phyloP scores from a whole-genome alignment of 2,329 filamentous ascomycete genomes.

The Cordyceps cateniannulata region DNA sequence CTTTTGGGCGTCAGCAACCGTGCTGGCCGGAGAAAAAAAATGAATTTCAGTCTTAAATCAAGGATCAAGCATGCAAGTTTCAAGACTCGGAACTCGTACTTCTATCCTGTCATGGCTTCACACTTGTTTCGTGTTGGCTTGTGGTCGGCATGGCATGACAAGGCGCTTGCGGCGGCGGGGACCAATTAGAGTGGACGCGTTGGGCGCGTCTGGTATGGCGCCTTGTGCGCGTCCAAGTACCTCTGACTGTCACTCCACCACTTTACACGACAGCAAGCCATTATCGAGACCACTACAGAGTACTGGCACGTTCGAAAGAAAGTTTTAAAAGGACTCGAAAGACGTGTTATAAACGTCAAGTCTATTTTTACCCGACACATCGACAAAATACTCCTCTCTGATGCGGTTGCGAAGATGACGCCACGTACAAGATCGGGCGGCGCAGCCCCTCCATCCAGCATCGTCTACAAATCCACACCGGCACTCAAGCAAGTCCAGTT shows the following conservation, averaged over 20 bases:
- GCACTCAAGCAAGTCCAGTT: constrained; percentile 33
- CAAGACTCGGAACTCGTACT: not conserved
- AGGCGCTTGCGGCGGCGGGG: not conserved
- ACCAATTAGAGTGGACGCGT: constrained; percentile 11
- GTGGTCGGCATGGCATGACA: not conserved
- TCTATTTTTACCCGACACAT: too few relatives aligned
- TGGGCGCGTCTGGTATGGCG: not conserved
- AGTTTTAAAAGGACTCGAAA: not conserved
- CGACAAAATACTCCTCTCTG: not conserved
- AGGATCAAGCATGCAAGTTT: not conserved
- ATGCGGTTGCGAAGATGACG: constrained; percentile 22
- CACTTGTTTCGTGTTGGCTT: not conserved
- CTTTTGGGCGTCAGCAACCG: not conserved
- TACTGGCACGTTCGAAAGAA: not conserved
- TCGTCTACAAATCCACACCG: constrained; percentile 33
- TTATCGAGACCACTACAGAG: not conserved
- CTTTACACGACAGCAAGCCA: not conserved
- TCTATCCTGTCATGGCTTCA: not conserved
- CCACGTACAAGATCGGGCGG: constrained; percentile 33
- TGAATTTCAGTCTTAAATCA: not conserved
- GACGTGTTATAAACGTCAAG: not conserved
- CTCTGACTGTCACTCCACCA: not conserved
- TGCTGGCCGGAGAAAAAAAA: not conserved
- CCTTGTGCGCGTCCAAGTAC: not conserved
- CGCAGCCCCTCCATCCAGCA: constrained; percentile 25